A percentile compares a stretch with the other conserved stretches of the same genome.
Conservation (phyloP, 352 stramenopile genomes). For the Phytopythium oedochilum region DNA sequence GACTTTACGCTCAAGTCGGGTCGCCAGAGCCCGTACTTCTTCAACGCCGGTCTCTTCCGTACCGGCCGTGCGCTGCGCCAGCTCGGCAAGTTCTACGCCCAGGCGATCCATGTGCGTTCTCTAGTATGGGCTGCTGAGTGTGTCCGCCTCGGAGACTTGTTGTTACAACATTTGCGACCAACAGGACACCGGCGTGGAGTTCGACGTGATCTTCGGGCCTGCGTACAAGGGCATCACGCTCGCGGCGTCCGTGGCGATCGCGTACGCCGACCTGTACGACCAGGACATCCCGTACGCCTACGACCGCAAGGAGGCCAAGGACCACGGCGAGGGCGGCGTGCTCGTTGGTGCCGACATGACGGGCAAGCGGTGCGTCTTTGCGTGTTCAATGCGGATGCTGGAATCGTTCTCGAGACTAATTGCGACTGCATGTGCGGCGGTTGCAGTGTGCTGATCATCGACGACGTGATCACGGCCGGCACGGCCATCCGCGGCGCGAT, state of each 20-base stretch:
- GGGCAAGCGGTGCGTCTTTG: constrained; percentile 83
- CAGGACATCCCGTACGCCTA: constrained; percentile 96
- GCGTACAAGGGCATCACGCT: constrained; percentile 99
- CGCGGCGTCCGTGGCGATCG: constrained; percentile 91
- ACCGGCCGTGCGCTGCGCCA: constrained; percentile 90
- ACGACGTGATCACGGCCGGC: constrained; percentile 99
- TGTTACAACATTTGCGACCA: no score
- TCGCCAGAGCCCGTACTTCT: constrained; percentile 98
- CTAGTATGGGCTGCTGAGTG: background rate
- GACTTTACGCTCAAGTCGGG: constrained; percentile 98
- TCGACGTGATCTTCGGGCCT: constrained; percentile 98
- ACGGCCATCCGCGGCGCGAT: constrained; percentile 97
- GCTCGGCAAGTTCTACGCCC: constrained; percentile 93
- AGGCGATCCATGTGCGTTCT: constrained; percentile 86
- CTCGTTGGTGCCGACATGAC: constrained; percentile 95
- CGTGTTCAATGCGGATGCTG: background rate
- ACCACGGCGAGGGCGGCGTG: constrained; percentile 97
- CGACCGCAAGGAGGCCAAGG: constrained; percentile 99
- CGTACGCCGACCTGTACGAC: constrained; percentile 89
- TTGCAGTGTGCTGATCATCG: constrained; percentile 94
- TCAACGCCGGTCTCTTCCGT: constrained; percentile 98
- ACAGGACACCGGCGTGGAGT: constrained; percentile 87
- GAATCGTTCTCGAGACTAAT: background rate
- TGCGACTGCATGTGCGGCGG: constrained; percentile 2
- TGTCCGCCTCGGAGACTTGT: no score